Percentiles rank a stretch among this genome's conserved stretches.
phyloP scores from a whole-genome alignment of 2,329 filamentous ascomycete genomes.

The Aureobasidium musti region DNA sequence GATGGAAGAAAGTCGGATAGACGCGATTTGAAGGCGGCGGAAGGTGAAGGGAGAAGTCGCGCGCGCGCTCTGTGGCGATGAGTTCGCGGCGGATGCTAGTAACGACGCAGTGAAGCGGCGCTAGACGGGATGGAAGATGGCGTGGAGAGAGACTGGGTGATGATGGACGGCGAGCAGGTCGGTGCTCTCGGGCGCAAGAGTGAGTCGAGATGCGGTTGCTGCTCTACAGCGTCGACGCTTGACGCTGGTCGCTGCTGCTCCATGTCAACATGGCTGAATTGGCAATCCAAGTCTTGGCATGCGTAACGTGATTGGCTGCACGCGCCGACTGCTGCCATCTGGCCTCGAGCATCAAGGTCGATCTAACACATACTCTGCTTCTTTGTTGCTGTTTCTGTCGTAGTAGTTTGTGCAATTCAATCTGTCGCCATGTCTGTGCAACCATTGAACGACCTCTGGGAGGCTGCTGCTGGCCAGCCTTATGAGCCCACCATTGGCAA shows the following conservation, averaged over 20 bases:
- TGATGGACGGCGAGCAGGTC: not conserved
- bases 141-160: not conserved
- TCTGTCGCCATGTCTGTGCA: slow-evolving; percentile 69
- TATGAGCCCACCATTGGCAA: slow-evolving; percentile 81
- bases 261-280: not conserved
- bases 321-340: slow-evolving; percentile 16
- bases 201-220: slow-evolving; percentile 1
- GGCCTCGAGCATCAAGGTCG: slow-evolving; percentile 19
- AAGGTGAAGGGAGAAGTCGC: not conserved
- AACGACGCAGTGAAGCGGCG: slow-evolving; percentile 29
- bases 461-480: slow-evolving; percentile 83
- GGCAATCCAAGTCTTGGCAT: slow-evolving; percentile 11
- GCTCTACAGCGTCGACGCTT: slow-evolving; percentile 5
- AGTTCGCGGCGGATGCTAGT: not conserved
- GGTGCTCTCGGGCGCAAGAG: slow-evolving; percentile 1
- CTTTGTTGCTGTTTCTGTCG: not conserved
- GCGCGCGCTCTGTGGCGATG: slow-evolving; percentile 21
- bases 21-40: not conserved
- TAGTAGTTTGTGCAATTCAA: slow-evolving; percentile 14
- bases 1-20: not conserved
- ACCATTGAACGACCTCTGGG: slow-evolving; percentile 82
- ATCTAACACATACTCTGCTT: too few species aligned
- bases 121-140: slow-evolving; percentile 16
- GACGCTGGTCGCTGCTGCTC: slow-evolving; percentile 6
- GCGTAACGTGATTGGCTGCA: slow-evolving; percentile 8